phyloP scores from a whole-genome alignment of 2,329 filamentous ascomycete genomes.

The Penicillium occitanis region DNA sequence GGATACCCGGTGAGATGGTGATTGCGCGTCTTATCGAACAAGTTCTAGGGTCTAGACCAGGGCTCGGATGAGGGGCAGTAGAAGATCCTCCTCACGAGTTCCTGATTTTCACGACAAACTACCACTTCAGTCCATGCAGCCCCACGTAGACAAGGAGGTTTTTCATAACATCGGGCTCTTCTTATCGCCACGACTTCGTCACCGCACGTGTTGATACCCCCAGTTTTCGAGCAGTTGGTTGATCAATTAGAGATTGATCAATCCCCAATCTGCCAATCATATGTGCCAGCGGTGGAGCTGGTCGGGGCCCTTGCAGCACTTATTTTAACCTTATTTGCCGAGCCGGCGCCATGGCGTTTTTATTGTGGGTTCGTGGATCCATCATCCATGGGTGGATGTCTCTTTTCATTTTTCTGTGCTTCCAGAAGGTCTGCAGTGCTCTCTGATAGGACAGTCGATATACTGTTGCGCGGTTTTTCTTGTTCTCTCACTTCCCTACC shows the following conservation, averaged over 20 bases:
- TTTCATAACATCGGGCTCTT: not conserved
- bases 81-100: not conserved
- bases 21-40: not conserved
- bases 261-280: not conserved
- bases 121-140: not conserved
- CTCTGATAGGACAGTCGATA: not conserved
- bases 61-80: not conserved
- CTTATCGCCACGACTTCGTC: not conserved
- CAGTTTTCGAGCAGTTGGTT: not conserved
- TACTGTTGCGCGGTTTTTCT: not conserved
- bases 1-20: not conserved
- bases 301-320: not conserved
- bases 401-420: not conserved
- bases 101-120: not conserved
- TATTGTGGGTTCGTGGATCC: not conserved
- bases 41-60: not conserved
- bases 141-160: not conserved
- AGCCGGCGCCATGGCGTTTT: constrained; percentile 11
- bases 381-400: not conserved
- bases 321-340: constrained; percentile 10
- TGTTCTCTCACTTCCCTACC: not conserved
- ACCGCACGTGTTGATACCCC: constrained; percentile 11
- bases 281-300: not conserved
- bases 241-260: constrained; percentile 11
- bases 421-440: not conserved